phyloP scores from a whole-genome alignment of 192 early-diverging fungal genomes.

The Umbelopsis ramanniana region DNA sequence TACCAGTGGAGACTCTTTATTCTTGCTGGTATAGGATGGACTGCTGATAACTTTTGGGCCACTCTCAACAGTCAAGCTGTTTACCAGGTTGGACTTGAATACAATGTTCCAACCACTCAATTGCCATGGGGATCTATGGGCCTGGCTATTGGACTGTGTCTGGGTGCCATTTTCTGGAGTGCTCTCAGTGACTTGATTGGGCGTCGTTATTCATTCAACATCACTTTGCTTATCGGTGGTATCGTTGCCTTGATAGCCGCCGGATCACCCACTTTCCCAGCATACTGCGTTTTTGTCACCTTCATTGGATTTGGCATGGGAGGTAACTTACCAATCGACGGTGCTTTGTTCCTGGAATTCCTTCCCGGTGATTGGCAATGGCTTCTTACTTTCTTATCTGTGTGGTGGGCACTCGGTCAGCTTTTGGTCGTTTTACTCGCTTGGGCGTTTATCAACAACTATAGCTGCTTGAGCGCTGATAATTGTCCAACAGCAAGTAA shows the following conservation, averaged over 20 bases:
- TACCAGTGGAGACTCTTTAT: conserved; percentile 9
- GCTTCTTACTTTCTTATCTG: conserved; percentile 80
- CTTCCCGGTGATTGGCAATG: conserved; percentile 77
- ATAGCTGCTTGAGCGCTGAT: neutral
- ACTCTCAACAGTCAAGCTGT: neutral
- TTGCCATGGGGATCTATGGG: neutral
- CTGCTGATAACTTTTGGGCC: conserved; percentile 6
- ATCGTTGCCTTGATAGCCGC: conserved; percentile 69
- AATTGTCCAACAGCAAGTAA: conserved; percentile 4
- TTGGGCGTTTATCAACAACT: neutral
- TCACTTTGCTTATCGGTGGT: conserved; percentile 68
- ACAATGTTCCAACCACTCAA: neutral
- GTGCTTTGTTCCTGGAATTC: conserved; percentile 87
- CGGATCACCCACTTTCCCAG: conserved; percentile 55
- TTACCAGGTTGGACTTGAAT: neutral
- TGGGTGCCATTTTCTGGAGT: conserved; percentile 80
- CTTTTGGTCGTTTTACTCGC: conserved; percentile 67
- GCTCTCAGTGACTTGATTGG: conserved; percentile 70
- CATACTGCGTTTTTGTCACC: conserved; percentile 60
- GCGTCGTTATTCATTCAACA: conserved; percentile 69
- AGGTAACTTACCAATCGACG: conserved; percentile 65
- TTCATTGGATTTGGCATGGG: conserved; percentile 78
- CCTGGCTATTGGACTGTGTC: conserved; percentile 63
- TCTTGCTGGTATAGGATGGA: conserved; percentile 1
- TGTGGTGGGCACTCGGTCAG: conserved; percentile 84